phyloP scores from a whole-genome alignment of 192 early-diverging fungal genomes.

The Backusella luteola region DNA sequence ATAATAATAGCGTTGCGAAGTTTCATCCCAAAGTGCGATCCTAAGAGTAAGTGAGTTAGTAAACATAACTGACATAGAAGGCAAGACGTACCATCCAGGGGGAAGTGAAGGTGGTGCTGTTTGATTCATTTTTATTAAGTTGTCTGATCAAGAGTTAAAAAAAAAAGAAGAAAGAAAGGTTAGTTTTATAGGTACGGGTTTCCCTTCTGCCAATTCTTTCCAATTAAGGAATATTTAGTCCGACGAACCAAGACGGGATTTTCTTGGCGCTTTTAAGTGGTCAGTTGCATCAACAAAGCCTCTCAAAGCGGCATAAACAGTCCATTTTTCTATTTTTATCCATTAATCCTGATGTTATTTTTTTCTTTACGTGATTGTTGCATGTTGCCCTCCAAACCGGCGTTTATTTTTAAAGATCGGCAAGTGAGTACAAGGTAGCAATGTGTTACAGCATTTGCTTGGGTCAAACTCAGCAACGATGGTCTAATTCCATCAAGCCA shows the following conservation, averaged over 20 bases:
- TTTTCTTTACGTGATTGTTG: neutral
- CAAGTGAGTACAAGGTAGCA: neutral
- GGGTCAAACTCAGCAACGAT: neutral
- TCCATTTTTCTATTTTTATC: neutral
- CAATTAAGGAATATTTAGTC: neutral
- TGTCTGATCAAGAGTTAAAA: neutral
- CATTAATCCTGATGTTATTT: neutral
- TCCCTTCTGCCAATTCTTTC: neutral
- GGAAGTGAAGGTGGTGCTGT: conserved; percentile 20
- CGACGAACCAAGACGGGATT: neutral
- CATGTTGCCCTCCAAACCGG: neutral
- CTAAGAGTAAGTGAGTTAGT: neutral
- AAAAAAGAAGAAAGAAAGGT: neutral
- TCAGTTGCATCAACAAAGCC: neutral
- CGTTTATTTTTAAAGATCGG: neutral
- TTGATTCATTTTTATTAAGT: conserved; percentile 4
- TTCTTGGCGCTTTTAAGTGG: neutral
- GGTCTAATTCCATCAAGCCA: neutral
- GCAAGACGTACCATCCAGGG: conserved; percentile 20
- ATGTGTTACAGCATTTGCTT: neutral
- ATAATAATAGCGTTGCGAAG: conserved; percentile 21
- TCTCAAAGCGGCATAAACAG: neutral
- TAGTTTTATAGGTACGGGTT: neutral
- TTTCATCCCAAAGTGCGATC: conserved; percentile 28
- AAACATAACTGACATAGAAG: neutral